Conservation (phyloP, 1,284 basidiomycete species). For the Tylopilus orsonianus region DNA sequence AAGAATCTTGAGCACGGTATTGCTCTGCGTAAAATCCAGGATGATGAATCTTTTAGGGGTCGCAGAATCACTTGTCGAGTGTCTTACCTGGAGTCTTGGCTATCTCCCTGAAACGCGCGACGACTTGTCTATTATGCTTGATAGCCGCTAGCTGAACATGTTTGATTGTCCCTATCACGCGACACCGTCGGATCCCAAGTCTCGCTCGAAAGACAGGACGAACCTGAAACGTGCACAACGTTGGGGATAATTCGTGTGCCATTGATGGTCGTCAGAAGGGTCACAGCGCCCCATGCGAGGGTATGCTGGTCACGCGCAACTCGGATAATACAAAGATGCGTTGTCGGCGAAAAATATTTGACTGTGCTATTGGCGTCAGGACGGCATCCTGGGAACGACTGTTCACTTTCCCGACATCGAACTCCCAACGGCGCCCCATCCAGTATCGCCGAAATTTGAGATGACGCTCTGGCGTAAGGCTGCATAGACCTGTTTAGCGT, state of each 20-base stretch:
- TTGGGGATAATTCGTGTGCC: slow-evolving; percentile 60
- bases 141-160: slow-evolving; percentile 76
- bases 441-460: slow-evolving; percentile 71
- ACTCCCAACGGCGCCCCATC: slow-evolving; percentile 74
- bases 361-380: slow-evolving; percentile 41
- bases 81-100: slow-evolving; percentile 51
- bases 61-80: neutral
- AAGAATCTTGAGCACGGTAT: slow-evolving; percentile 52
- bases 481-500: slow-evolving; percentile 60
- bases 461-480: slow-evolving; percentile 72
- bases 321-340: slow-evolving; percentile 75
- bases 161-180: slow-evolving; percentile 67
- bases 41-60: neutral
- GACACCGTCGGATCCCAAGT: neutral
- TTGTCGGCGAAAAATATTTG: slow-evolving; percentile 79
- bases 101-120: slow-evolving; percentile 59
- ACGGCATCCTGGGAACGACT: neutral
- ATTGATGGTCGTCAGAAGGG: slow-evolving; percentile 60
- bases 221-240: slow-evolving; percentile 75
- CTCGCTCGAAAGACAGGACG: slow-evolving; percentile 12
- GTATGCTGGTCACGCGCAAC: slow-evolving; percentile 74
- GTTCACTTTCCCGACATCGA: slow-evolving; percentile 58
- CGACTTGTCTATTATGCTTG: slow-evolving; percentile 63
- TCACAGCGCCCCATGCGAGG: slow-evolving; percentile 72
- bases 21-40: slow-evolving; percentile 35